These are phyloP conservation scores for Trichomonascaceae sp. DNA, from an alignment of 1,139 yeast species.

Conservation along the genomic window DNA sequence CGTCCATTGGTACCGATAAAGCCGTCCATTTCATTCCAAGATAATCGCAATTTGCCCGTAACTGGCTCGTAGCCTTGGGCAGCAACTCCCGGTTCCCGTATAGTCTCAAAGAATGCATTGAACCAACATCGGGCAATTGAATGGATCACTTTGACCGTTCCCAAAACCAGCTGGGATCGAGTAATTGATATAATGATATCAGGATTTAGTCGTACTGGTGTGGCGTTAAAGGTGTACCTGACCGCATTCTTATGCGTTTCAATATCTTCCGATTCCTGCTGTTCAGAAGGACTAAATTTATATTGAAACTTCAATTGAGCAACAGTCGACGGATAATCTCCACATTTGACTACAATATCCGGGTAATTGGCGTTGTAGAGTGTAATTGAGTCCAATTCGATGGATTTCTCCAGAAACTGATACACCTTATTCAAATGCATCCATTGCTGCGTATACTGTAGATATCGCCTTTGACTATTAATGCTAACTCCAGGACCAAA, in stretches of 20 bases:
- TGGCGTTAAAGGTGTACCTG: background rate
- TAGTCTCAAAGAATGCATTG: slow-evolving; percentile 33
- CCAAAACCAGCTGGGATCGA: slow-evolving; percentile 10
- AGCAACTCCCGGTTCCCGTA: slow-evolving; percentile 8
- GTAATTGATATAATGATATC: slow-evolving; percentile 21
- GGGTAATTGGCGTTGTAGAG: slow-evolving; percentile 24
- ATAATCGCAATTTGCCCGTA: slow-evolving; percentile 23
- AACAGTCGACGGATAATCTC: slow-evolving; percentile 14
- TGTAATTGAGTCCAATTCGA: slow-evolving; percentile 25
- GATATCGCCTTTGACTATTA: slow-evolving; percentile 58
- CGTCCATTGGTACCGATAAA: slow-evolving; percentile 51
- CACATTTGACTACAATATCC: slow-evolving; percentile 25
- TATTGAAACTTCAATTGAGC: slow-evolving; percentile 5
- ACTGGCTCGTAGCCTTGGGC: slow-evolving; percentile 3
- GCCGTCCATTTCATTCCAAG: slow-evolving; percentile 69
- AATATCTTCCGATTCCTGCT: background rate
- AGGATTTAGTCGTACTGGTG: slow-evolving; percentile 12
- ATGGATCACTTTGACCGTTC: slow-evolving; percentile 15
- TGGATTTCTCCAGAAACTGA: slow-evolving; percentile 16
- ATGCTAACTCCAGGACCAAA: slow-evolving; percentile 69
- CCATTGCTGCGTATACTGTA: slow-evolving; percentile 52
- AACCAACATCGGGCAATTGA: slow-evolving; percentile 30
- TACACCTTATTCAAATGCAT: slow-evolving; percentile 15
- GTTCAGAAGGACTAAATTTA: slow-evolving; percentile 5
- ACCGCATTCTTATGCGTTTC: background rate